phyloP scores from a whole-genome alignment of 208 protist species.

The Leishmania turanica region DNA sequence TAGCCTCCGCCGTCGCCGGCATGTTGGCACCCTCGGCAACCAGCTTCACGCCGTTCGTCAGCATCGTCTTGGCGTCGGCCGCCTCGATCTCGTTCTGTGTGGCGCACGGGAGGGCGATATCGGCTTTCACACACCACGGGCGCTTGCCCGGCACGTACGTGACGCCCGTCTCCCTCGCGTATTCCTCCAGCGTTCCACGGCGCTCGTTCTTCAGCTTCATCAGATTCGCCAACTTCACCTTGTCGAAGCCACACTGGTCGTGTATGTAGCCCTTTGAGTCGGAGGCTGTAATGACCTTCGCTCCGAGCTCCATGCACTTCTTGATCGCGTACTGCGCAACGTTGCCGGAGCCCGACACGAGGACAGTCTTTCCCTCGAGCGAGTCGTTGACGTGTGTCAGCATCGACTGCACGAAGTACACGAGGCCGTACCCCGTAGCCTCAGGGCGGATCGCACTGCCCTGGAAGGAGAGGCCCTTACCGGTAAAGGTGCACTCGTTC shows the following conservation, averaged over 20 bases:
- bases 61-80: constrained; percentile 70
- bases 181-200: constrained; percentile 64
- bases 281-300: constrained; percentile 82
- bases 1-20: constrained; percentile 88
- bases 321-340: constrained; percentile 89
- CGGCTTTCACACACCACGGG: constrained; percentile 70
- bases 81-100: constrained; percentile 96
- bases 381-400: constrained; percentile 47
- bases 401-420: constrained; percentile 92
- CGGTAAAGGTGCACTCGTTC: constrained; percentile 90
- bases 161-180: constrained; percentile 57
- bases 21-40: constrained; percentile 95
- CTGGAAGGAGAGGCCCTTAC: constrained; percentile 89
- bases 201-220: constrained; percentile 77
- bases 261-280: constrained; percentile 85
- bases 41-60: constrained; percentile 72
- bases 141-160: constrained; percentile 70
- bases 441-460: constrained; percentile 94
- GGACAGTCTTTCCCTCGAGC: constrained; percentile 72
- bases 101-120: constrained; percentile 89
- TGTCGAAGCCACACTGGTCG: constrained; percentile 82
- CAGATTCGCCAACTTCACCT: constrained; percentile 65
- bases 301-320: constrained; percentile 86
- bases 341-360: constrained; percentile 93
- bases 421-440: constrained; percentile 94